Conservation (phyloP, 805 yeast genomes). For the Blastobotrys mokoenaii region DNA sequence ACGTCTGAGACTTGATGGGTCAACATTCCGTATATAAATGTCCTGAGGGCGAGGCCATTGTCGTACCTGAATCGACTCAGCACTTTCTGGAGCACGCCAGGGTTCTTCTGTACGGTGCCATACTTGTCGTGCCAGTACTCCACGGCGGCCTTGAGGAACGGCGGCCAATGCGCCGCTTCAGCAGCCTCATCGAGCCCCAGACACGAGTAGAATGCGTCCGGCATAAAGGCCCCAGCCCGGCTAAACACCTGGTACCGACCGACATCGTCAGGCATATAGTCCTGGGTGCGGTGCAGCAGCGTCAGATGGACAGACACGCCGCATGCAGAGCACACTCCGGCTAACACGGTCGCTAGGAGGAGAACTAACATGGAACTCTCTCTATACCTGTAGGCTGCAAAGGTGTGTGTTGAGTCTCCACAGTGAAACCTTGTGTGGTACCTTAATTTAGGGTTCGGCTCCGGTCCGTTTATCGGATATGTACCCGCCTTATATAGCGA, state of each 20-base stretch:
- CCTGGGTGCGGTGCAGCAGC: conserved; percentile 7
- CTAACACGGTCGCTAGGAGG: too few species aligned
- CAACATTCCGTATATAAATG: conserved; percentile 51
- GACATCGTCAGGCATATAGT: conserved; percentile 11
- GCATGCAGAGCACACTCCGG: not conserved
- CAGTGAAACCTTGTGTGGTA: too few species aligned
- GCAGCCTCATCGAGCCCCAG: conserved; percentile 43
- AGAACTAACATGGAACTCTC: too few species aligned
- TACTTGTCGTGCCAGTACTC: conserved; percentile 34
- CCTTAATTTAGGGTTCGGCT: too few species aligned
- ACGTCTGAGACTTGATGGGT: conserved; percentile 59
- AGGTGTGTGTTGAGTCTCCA: too few species aligned
- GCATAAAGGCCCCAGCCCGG: conserved; percentile 57
- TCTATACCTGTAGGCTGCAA: too few species aligned
- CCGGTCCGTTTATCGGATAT: too few species aligned
- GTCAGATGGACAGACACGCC: conserved; percentile 11
- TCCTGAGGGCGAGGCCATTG: conserved; percentile 33
- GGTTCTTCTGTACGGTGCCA: conserved; percentile 4
- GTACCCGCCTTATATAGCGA: too few species aligned
- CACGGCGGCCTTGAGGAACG: conserved; percentile 43
- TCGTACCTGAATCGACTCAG: not conserved
- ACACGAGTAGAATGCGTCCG: conserved; percentile 62
- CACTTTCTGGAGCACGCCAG: not conserved
- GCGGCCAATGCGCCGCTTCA: conserved; percentile 66
- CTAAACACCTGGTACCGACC: conserved; percentile 4